These are phyloP conservation scores for maize (Zea mays) DNA, from an alignment of 176 grass and related monocot genomes.

Conservation along the genomic window Zm-B73-REFERENCE-NAM-5.0 NC_050096.1:248792501-248793000, in stretches of 20 bases:
- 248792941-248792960: background rate
- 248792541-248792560: conserved; percentile 94
- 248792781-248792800: too few species aligned
- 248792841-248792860: background rate
- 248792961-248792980: background rate
- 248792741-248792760: conserved; percentile 30
- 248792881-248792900: background rate
- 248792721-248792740: background rate
- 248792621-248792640: conserved; percentile 92
- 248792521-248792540: conserved; percentile 82
- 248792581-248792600: conserved; percentile 66
- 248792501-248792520: conserved; percentile 88
- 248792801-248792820: background rate
- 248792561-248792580: conserved; percentile 63
- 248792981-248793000: background rate
- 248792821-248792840: background rate
- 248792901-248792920: background rate
- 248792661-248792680: too few species aligned
- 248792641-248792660: conserved; percentile 49
- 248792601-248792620: conserved; percentile 75
- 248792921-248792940: background rate
- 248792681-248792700: conserved; percentile 31
- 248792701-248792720: background rate
- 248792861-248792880: conserved; percentile 9
- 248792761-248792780: too few species aligned